Evolutionary conservation across 371 early-diverging fungal species (phyloP).

Genomic region (Mucor saturninus): DNA sequence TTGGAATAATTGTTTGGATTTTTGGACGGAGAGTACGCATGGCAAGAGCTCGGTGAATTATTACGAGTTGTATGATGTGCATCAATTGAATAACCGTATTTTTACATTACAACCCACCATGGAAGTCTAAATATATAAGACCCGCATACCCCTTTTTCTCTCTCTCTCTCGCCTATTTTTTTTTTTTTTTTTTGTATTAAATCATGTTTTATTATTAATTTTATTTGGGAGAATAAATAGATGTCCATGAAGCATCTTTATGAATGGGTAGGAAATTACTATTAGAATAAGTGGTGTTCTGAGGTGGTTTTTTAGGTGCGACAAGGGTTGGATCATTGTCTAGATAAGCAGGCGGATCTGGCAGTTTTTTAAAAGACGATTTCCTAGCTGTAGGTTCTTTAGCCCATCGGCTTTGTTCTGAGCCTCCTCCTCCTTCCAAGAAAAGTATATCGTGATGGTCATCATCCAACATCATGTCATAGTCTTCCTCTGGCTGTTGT

Average conservation of each 20-base stretch:
- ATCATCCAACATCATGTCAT: slow-evolving; percentile 25
- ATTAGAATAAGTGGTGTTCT: slow-evolving; percentile 1
- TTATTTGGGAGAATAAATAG: slow-evolving; percentile 7
- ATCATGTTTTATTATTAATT: background rate
- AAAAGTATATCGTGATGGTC: background rate
- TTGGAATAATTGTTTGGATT: slow-evolving; percentile 78
- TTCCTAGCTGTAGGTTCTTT: background rate
- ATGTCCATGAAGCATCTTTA: background rate
- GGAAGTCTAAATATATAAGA: slow-evolving; percentile 19
- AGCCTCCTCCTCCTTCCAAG: background rate
- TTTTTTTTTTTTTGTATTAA: too few relatives aligned
- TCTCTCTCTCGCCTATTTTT: background rate
- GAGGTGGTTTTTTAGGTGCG: slow-evolving; percentile 23
- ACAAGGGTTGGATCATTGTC: slow-evolving; percentile 12
- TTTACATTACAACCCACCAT: slow-evolving; percentile 14
- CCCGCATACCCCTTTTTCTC: background rate
- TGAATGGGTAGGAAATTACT: background rate
- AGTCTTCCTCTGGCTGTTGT: background rate
- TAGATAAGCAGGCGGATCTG: slow-evolving; percentile 4
- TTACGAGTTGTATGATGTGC: slow-evolving; percentile 60
- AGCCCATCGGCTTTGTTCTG: slow-evolving; percentile 23
- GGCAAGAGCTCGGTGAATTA: slow-evolving; percentile 64
- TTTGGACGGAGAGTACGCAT: slow-evolving; percentile 72
- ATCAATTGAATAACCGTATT: slow-evolving; percentile 21
- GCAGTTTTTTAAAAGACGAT: background rate